phyloP scores from a whole-genome alignment of 2,329 filamentous ascomycete species.

The Aspergillus ochraceoroseus region DNA sequence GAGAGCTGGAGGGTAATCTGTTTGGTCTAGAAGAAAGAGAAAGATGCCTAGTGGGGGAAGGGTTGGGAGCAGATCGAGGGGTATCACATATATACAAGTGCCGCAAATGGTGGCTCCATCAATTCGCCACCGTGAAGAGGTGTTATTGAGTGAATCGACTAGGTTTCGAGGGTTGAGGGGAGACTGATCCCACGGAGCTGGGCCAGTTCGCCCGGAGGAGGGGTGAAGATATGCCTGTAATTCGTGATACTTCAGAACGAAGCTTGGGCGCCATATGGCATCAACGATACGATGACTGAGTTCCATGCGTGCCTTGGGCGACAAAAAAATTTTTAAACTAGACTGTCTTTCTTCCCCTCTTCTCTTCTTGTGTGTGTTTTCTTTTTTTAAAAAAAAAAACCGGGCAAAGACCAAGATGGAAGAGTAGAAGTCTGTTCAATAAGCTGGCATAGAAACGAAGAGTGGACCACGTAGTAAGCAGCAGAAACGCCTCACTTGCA shows the following conservation, averaged over 20 bases:
- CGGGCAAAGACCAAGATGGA: no score
- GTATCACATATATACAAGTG: slow-evolving; percentile 8
- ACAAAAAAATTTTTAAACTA: no score
- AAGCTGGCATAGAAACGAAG: no score
- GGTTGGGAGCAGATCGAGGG: slow-evolving; percentile 6
- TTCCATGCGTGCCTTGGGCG: slow-evolving; percentile 4
- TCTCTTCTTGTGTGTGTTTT: no score
- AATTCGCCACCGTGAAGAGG: slow-evolving; percentile 9
- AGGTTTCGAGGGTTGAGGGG: slow-evolving; percentile 9
- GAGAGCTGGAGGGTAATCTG: slow-evolving; percentile 5
- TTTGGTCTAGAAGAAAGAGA: slow-evolving; percentile 8
- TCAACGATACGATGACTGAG: slow-evolving; percentile 12
- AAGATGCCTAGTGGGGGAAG: slow-evolving; percentile 7
- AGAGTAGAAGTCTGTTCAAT: no score
- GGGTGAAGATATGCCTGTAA: slow-evolving; percentile 6
- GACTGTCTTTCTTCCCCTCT: no score
- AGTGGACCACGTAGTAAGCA: no score
- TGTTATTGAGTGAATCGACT: slow-evolving; percentile 5
- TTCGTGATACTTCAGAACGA: slow-evolving; percentile 10
- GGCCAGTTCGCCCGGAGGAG: slow-evolving; percentile 6
- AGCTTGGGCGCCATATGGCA: slow-evolving; percentile 11
- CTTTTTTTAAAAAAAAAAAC: no score
- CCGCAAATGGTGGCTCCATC: slow-evolving; percentile 11
- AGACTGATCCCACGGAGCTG: slow-evolving; percentile 8
- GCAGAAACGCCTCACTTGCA: no score